Evolutionary conservation across 495 filamentous ascomycete genomes (phyloP).

Genomic region (Aspergillus funiculosus): DNA sequence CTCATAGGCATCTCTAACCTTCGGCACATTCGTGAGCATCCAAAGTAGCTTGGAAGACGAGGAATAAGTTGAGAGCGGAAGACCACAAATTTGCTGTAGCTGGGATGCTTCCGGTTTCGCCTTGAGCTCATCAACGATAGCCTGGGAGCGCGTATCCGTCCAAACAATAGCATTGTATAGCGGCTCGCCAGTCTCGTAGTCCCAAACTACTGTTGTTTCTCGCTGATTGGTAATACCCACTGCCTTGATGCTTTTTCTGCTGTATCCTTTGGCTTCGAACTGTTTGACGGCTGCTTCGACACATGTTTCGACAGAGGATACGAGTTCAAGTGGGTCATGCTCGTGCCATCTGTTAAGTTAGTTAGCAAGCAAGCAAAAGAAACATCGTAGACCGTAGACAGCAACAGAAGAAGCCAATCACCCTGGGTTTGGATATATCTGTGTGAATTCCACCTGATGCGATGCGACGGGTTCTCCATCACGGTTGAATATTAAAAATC

Average conservation of each 20-base stretch:
- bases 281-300: constrained; percentile 69
- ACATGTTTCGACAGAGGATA: constrained; percentile 74
- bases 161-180: constrained; percentile 89
- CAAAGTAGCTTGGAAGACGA: constrained; percentile 86
- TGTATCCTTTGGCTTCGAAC: constrained; percentile 63
- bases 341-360: constrained; percentile 72
- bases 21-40: constrained; percentile 69
- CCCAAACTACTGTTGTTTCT: constrained; percentile 93
- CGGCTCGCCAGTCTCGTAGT: constrained; percentile 75
- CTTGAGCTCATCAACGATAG: constrained; percentile 73
- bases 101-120: constrained; percentile 53
- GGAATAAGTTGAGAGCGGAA: constrained; percentile 90
- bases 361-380: constrained; percentile 8
- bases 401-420: constrained; percentile 35
- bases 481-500: constrained; percentile 85
- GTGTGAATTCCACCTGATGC: constrained; percentile 87
- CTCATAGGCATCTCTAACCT: constrained; percentile 71
- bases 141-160: constrained; percentile 83
- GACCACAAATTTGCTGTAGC: constrained; percentile 70
- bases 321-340: constrained; percentile 75
- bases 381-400: too few relatives aligned
- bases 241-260: constrained; percentile 62
- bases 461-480: constrained; percentile 73
- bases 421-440: constrained; percentile 87
- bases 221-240: constrained; percentile 95